phyloP scores from a whole-genome alignment of 2,329 filamentous ascomycete species.

The Verticillium nonalfalfae region DNA sequence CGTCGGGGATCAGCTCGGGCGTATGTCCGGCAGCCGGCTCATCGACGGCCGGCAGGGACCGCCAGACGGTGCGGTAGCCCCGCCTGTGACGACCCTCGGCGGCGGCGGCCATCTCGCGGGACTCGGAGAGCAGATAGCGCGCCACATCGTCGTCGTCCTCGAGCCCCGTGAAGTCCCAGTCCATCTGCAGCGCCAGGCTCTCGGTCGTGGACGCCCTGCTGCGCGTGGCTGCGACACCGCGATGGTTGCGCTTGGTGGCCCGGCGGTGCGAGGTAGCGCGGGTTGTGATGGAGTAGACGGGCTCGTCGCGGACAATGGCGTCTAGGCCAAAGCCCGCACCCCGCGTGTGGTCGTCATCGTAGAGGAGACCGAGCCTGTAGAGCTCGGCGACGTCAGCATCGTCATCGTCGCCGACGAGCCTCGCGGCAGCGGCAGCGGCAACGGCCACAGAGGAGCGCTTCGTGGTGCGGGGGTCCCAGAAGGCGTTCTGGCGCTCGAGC shows the following conservation, averaged over 20 bases:
- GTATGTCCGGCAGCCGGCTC: constrained; percentile 25
- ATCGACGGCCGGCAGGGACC: constrained; percentile 31
- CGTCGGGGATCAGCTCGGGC: constrained; percentile 25
- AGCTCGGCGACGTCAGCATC: constrained; percentile 32
- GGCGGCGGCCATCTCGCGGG: constrained; percentile 11
- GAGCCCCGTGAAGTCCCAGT: constrained; percentile 36
- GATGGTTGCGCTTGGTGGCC: no score
- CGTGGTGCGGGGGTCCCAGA: constrained; percentile 31
- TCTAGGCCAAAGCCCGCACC: constrained; percentile 30
- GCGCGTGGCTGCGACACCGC: constrained; percentile 11
- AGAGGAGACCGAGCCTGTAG: constrained; percentile 37
- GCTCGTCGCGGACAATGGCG: constrained; percentile 29
- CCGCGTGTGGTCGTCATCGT: constrained; percentile 31
- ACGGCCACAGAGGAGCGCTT: constrained; percentile 13
- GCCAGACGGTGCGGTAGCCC: constrained; percentile 12
- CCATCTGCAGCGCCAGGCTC: constrained; percentile 20
- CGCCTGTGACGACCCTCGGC: constrained; percentile 10
- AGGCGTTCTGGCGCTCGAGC: constrained; percentile 40
- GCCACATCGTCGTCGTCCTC: constrained; percentile 31
- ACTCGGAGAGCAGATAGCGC: constrained; percentile 22
- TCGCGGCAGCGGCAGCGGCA: not conserved
- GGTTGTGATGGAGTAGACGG: constrained; percentile 30
- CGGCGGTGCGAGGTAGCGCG: constrained; percentile 16
- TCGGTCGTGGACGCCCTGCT: constrained; percentile 14
- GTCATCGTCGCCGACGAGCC: constrained; percentile 17